Evolutionary conservation across 345 rosid genomes (phyloP), one percentile per base, ranked within the genome.

Genomic region (Theobroma cacao): DNA sequence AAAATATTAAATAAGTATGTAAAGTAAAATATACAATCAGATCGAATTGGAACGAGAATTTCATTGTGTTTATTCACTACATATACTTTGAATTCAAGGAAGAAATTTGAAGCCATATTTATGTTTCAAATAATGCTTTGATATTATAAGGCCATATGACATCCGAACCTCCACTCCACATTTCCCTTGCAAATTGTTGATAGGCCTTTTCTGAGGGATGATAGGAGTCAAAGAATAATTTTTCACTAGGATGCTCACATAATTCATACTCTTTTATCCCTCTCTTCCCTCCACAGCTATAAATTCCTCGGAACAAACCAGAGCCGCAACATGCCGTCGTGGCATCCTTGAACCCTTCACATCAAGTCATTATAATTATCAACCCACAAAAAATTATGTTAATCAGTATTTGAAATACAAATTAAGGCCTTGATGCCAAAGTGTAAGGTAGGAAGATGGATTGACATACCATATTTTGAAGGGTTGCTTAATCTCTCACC

Each of bases 261-360:
- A 92, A 71, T 69, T 89, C 74, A 69, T 78, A 90, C 80, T 90
- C 82, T 75, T 85, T 91, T 18, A 74, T 36, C 80, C 90, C 87
- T 80, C 81, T 89, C 69, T 17, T 64, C 45, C 94, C 94, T 76
- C 98, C 96, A 76, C 97, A 91, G 82, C 93, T 92, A 20, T 69
- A 81, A 3, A 85, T 85, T 78, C 97, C 97, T 82, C 91, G 74
- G 79, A 40, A 89, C 52, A 58, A 34, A 58, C 96, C 97, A 52
- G 85, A 81, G 56, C 98, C 98, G 78, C 97, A 92, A 63, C 94
- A 94, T 60, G 93, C 96, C 60, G 69, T 79, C 67, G 82, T 78
- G 30, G 90, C 98, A 79, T 88, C 87, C 81, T 82, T 83, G 63
- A 91, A 87, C 11, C 97, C 97, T 92, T 79, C 75, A 55, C 31